Evolutionary conservation across 208 protist species (phyloP), one percentile per base, ranked within the genome.

Genomic region (Lotmaria passim): DNA sequence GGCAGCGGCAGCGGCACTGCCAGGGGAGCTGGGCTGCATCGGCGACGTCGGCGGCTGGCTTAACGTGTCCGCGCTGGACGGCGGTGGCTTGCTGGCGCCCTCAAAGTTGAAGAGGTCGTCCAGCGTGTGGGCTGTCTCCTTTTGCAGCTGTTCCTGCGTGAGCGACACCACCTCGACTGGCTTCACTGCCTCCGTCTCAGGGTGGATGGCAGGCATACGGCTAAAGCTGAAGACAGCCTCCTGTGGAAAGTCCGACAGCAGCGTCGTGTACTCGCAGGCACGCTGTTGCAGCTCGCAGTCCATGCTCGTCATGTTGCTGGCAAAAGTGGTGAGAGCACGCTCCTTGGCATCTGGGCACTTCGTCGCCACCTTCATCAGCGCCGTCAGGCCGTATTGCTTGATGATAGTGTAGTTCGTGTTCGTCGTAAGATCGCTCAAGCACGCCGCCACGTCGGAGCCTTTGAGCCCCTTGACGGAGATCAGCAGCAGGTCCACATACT

Each of bases 261-360:
- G 55, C 47, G 83, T 85, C 23, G 80, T 88, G 75, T 97, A 97
- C 87, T 98, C 95, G 64, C 86, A 87, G n/a, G 96, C 86, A 48
- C 95, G 88, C 73, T 98, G 94, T 85, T 98, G 97, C 60, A 98
- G 75, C 73, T 99, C 96, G 63, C 96, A 93, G 69, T 95, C 88
- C 26, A 98, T 87, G 61, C 83, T 91, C 14, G 70, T 80, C 51
- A 84, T 78, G 67, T 86, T 89, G 43, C 66, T 83, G 8, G 73
- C 73, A 52, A 95, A 89, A 15, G 83, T 86, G 6, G 69, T n/a
- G 26, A 93, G 69, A 10, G 73, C 87, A 34, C 73, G 38, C 39
- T 65, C 6, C 67, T 82, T 80, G 24, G 70, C 60, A 11, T 78
- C 77, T 6, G 82, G 79, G 69, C 93, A 97, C 47, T 89, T 87